phyloP scores from a whole-genome alignment of 768 basidiomycete species.

The Suillus placidus region DNA sequence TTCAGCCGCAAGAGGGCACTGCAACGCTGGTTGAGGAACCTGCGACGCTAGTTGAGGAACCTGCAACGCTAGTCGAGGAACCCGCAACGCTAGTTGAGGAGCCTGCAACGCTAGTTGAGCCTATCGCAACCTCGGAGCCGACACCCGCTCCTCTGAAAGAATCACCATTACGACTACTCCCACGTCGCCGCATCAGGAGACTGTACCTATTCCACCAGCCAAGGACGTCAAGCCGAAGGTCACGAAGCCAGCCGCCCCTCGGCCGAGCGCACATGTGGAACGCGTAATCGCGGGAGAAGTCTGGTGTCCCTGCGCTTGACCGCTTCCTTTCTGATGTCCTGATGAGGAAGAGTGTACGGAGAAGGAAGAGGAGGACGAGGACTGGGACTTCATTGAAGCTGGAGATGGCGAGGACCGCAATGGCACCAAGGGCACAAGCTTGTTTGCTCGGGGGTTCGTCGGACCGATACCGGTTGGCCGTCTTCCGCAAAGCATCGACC shows the following conservation, averaged over 20 bases:
- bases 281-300: conserved; percentile 70
- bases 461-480: conserved; percentile 84
- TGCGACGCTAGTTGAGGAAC: too few species aligned
- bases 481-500: conserved; percentile 82
- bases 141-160: conserved; percentile 22
- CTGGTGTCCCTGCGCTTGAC: conserved; percentile 81
- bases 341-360: conserved; percentile 48
- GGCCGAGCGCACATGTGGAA: conserved; percentile 24
- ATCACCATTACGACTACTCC: conserved; percentile 8
- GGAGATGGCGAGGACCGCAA: conserved; percentile 84
- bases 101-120: conserved; percentile 19
- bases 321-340: conserved; percentile 60
- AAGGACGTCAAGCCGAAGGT: conserved; percentile 37
- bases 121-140: conserved; percentile 17
- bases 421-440: conserved; percentile 74
- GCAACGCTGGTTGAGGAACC: conserved; percentile 18
- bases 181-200: conserved; percentile 20
- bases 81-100: conserved; percentile 17
- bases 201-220: conserved; percentile 32
- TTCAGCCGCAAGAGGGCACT: conserved; percentile 18
- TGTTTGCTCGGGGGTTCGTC: conserved; percentile 90
- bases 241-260: conserved; percentile 21
- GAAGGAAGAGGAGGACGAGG: conserved; percentile 69
- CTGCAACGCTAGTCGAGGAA: conserved; percentile 17
- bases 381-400: conserved; percentile 90